These are phyloP conservation scores for Penicillium canariense DNA, from an alignment of 495 filamentous ascomycete species.

Conservation along the genomic window DNA sequence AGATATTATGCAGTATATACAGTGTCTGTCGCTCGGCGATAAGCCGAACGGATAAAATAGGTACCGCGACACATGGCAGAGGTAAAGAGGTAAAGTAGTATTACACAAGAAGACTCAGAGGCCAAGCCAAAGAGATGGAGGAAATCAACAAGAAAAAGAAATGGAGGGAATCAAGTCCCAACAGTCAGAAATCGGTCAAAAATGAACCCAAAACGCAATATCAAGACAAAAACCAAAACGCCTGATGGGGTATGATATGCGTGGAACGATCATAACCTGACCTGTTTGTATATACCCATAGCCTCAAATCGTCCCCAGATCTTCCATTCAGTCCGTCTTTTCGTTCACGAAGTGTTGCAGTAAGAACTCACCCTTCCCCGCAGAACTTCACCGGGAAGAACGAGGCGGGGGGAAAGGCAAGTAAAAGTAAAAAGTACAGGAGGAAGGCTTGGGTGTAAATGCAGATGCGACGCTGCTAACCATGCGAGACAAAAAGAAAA, in stretches of 20 bases:
- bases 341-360: slow-evolving; percentile 9
- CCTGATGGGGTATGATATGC: slow-evolving; percentile 30
- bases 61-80: not conserved
- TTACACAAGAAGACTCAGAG: not conserved
- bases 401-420: not conserved
- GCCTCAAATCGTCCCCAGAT: slow-evolving; percentile 3
- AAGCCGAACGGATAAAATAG: not conserved
- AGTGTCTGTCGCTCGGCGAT: not conserved
- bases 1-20: not conserved
- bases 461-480: slow-evolving; percentile 21
- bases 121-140: not conserved
- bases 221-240: slow-evolving; percentile 12
- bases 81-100: not conserved
- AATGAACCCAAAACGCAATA: not conserved
- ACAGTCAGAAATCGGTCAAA: not conserved
- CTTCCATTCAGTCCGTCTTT: not conserved
- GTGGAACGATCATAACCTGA: slow-evolving; percentile 25
- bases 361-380: not conserved
- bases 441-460: not conserved
- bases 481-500: slow-evolving; percentile 9
- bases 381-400: slow-evolving; percentile 15
- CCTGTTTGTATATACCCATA: slow-evolving; percentile 20
- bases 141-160: not conserved
- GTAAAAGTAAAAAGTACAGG: not conserved
- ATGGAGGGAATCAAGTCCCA: not conserved